phyloP scores from a whole-genome alignment of 2,329 filamentous ascomycete genomes.

The Fusarium sterilihyphosum region DNA sequence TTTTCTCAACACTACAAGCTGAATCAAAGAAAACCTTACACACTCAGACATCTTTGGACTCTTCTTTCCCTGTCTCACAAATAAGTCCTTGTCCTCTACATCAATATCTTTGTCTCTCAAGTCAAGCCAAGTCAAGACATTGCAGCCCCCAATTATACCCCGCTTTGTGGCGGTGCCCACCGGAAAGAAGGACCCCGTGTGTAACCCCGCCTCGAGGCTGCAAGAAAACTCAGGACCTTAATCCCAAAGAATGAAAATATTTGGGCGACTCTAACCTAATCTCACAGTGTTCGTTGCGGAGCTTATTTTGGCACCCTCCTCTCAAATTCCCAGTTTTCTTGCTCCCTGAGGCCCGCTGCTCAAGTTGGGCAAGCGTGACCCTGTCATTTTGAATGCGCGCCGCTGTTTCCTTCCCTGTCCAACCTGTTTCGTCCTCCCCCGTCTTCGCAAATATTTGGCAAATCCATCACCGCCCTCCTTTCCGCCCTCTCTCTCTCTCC shows the following conservation, averaged over 20 bases:
- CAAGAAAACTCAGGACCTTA: not conserved
- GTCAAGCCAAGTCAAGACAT: not conserved
- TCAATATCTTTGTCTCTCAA: not conserved
- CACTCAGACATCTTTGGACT: fast-evolving
- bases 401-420: slow-evolving; percentile 20
- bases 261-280: fast-evolving
- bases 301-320: fast-evolving
- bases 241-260: fast-evolving
- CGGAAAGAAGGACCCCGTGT: slow-evolving; percentile 21
- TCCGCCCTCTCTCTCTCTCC: slow-evolving; percentile 10
- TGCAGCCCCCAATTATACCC: slow-evolving; percentile 20
- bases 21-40: not conserved
- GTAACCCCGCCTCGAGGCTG: slow-evolving; percentile 17
- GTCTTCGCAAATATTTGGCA: slow-evolving; percentile 32
- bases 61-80: not conserved
- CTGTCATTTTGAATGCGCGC: slow-evolving; percentile 32
- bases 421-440: slow-evolving; percentile 11
- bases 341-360: slow-evolving; percentile 3
- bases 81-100: not conserved
- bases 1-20: not conserved
- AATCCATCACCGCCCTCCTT: slow-evolving; percentile 28
- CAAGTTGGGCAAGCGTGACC: slow-evolving; percentile 36
- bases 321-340: not conserved
- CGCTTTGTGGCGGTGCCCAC: slow-evolving; percentile 43
- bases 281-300: fast-evolving